phyloP scores from a whole-genome alignment of 768 basidiomycete species.

The Mycena rebaudengoi region DNA sequence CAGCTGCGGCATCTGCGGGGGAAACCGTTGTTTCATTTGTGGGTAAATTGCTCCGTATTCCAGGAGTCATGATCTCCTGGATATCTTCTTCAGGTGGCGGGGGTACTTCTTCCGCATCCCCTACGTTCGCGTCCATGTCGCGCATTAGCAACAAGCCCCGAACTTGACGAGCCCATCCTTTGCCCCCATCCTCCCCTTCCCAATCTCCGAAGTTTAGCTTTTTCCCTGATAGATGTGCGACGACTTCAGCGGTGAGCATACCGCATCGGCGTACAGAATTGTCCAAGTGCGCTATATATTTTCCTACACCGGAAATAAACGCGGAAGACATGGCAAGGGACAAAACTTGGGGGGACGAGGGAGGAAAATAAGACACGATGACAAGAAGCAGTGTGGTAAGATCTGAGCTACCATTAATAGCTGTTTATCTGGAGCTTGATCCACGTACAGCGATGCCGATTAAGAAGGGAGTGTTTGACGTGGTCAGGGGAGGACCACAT shows the following conservation, averaged over 20 bases:
- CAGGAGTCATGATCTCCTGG: slow-evolving; percentile 15
- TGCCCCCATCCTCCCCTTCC: slow-evolving; percentile 78
- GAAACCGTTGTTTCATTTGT: slow-evolving; percentile 29
- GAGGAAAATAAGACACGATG: slow-evolving; percentile 66
- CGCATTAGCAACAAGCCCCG: slow-evolving; percentile 58
- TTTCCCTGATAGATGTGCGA: slow-evolving; percentile 69
- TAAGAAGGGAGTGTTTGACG: slow-evolving; percentile 80
- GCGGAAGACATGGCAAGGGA: slow-evolving; percentile 60
- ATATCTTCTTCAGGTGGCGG: slow-evolving; percentile 9
- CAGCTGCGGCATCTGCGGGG: slow-evolving; percentile 32
- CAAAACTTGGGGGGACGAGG: slow-evolving; percentile 53
- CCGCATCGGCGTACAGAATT: slow-evolving; percentile 83
- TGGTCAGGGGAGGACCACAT: slow-evolving; percentile 83
- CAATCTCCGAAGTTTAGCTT: slow-evolving; percentile 83
- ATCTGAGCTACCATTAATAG: slow-evolving; percentile 54
- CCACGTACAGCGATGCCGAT: slow-evolving; percentile 77
- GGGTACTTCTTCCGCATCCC: slow-evolving; percentile 19
- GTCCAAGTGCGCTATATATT: slow-evolving; percentile 84
- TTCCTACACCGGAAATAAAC: slow-evolving; percentile 74
- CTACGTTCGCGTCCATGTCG: slow-evolving; percentile 59
- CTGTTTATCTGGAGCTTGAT: not conserved
- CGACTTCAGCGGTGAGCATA: slow-evolving; percentile 90
- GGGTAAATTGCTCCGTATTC: slow-evolving; percentile 11
- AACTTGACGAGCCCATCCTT: slow-evolving; percentile 69
- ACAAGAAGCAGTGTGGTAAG: slow-evolving; percentile 77